These are phyloP conservation scores for Tritrichomonas musculus DNA, from an alignment of 208 protist species.

Conservation along the genomic window DNA sequence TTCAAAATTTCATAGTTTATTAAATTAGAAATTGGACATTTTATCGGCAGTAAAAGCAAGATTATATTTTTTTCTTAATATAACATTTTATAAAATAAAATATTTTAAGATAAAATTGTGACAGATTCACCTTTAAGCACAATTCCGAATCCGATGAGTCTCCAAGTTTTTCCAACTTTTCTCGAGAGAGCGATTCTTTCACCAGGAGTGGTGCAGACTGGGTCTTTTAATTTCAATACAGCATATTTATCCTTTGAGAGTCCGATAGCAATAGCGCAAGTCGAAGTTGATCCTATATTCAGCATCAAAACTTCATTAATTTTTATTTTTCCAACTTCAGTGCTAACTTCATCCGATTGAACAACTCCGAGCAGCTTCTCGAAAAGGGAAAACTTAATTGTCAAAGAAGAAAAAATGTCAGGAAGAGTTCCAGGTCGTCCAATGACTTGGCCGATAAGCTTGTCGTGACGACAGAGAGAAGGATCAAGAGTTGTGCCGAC, in stretches of 20 bases:
- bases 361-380: conserved; percentile 82
- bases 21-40: too few species aligned
- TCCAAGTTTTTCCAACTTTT: conserved; percentile 68
- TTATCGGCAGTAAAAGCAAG: too few species aligned
- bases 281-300: conserved; percentile 96
- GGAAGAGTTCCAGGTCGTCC: conserved; percentile 72
- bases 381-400: conserved; percentile 93
- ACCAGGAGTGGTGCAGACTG: conserved; percentile 84
- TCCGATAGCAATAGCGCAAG: conserved; percentile 79
- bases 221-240: conserved; percentile 82
- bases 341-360: conserved; percentile 50
- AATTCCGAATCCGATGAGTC: conserved; percentile 51
- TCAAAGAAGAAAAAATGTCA: conserved; percentile 87
- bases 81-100: too few species aligned
- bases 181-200: conserved; percentile 94
- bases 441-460: conserved; percentile 84
- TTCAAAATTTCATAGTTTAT: too few species aligned
- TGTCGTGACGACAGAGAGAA: conserved; percentile 89
- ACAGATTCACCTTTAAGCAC: conserved; percentile 41
- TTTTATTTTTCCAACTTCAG: conserved; percentile 72
- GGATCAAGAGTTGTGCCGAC: conserved; percentile 98
- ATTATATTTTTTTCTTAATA: too few species aligned
- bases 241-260: conserved; percentile 79
- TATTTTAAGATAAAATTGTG: not conserved
- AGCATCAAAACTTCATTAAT: conserved; percentile 94